Evolutionary conservation across 345 rosid species (phyloP).

Genomic region (Brassica napus): Da-Ae NC_063440.1:15706501-15707000

Average conservation of each 20-base stretch:
- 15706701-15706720: too few relatives aligned
- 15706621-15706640: not conserved
- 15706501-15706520: not conserved
- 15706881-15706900: not conserved
- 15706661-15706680: not conserved
- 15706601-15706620: not conserved
- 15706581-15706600: not conserved
- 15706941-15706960: not conserved
- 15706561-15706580: not conserved
- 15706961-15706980: not conserved
- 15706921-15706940: not conserved
- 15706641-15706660: not conserved
- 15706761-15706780: not conserved
- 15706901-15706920: not conserved
- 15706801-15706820: not conserved
- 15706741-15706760: not conserved
- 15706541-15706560: not conserved
- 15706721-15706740: not conserved
- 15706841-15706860: not conserved
- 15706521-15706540: not conserved
- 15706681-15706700: not conserved
- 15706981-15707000: not conserved
- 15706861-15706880: not conserved
- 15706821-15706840: not conserved
- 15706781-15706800: not conserved